Percentiles rank a stretch among this genome's conserved stretches.
These are phyloP conservation scores for Silene noctiflora DNA, from an alignment of 179 eudicot species.

Conservation along the genomic window DNA sequence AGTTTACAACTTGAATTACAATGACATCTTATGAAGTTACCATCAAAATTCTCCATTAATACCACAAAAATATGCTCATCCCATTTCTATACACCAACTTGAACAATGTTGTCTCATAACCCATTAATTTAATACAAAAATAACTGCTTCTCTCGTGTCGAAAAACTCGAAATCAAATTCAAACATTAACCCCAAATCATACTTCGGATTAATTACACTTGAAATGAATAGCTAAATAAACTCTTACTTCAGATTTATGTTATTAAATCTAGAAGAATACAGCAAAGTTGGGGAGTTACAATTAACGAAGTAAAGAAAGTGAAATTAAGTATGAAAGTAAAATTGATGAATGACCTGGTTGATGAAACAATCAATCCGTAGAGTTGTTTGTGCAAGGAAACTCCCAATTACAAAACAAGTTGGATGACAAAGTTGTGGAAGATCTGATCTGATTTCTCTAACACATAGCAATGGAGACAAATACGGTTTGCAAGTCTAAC, in stretches of 20 bases:
- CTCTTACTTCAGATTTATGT: neutral
- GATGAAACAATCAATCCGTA: neutral
- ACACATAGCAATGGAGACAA: no score
- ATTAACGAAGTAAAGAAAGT: neutral
- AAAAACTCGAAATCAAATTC: neutral
- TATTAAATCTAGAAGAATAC: neutral
- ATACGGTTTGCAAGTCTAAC: no score
- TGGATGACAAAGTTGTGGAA: no score
- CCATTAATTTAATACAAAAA: neutral
- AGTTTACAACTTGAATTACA: neutral
- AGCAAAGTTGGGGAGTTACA: neutral
- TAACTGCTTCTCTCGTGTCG: neutral
- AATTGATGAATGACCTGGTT: neutral
- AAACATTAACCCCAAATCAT: neutral
- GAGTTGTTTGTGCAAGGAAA: no score
- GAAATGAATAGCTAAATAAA: neutral
- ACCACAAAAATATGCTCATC: neutral
- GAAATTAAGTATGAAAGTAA: neutral
- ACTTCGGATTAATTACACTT: neutral
- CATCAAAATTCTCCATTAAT: neutral
- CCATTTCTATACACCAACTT: no score
- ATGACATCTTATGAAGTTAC: neutral
- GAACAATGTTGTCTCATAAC: no score
- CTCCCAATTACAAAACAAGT: no score
- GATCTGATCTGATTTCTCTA: no score